Conservation (phyloP, 2,329 filamentous ascomycete species). For the Fusarium annulatum region DNA sequence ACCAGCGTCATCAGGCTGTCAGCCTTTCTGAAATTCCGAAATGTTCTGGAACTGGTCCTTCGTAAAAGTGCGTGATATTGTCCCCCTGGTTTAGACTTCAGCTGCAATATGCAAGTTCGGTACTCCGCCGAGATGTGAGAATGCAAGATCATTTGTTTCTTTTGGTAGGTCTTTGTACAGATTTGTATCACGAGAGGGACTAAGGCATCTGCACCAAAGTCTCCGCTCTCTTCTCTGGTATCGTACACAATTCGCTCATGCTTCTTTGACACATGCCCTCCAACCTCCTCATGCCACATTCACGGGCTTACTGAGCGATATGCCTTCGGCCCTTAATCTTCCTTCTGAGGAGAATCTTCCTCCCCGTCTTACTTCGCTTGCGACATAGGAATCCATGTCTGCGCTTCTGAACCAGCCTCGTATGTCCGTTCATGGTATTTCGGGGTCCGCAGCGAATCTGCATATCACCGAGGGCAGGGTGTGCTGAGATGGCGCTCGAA, state of each 20-base stretch:
- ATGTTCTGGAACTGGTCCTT: conserved; percentile 5
- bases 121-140: neutral
- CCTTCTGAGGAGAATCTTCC: conserved; percentile 64
- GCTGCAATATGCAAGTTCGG: conserved; percentile 15
- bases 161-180: conserved; percentile 37
- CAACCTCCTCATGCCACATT: neutral
- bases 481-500: conserved; percentile 58
- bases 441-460: conserved; percentile 70
- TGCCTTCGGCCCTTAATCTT: conserved; percentile 63
- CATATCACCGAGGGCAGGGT: conserved; percentile 62
- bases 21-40: neutral
- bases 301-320: conserved; percentile 38
- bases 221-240: conserved; percentile 30
- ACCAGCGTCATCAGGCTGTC: conserved; percentile 5
- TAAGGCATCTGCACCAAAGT: neutral
- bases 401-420: conserved; percentile 68
- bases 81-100: conserved; percentile 7
- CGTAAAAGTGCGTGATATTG: conserved; percentile 7
- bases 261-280: conserved; percentile 6
- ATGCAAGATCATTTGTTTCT: conserved; percentile 21
- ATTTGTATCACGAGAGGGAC: conserved; percentile 30
- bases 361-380: conserved; percentile 61
- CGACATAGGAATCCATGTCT: conserved; percentile 68
- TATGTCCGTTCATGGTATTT: conserved; percentile 66
- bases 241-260: conserved; percentile 37